Evolutionary conservation across 2,329 filamentous ascomycete genomes (phyloP), one percentile per base, ranked within the genome.

Genomic region (Xylariaceae sp.): DNA sequence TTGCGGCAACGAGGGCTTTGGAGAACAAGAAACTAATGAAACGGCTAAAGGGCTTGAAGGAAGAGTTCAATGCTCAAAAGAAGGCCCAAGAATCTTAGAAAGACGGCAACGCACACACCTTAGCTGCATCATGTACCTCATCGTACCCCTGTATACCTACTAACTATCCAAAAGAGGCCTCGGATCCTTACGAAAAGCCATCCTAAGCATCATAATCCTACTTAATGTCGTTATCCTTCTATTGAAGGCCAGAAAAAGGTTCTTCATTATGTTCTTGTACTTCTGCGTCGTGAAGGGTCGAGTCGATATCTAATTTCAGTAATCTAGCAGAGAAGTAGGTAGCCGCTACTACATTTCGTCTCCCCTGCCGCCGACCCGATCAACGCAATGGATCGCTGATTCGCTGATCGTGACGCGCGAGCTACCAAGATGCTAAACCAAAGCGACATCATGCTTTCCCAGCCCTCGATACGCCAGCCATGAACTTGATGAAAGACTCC

Each of bases 21-120:
- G 76, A 80, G 48, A 86, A 90, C 68, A 87, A 85, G 71, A 88
- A 86, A 67, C 65, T 89, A 64, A 82, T 86, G 52, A 79, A 78
- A 62, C 68, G 73, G 23, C 80, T 80, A 45, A 67, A 71, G 18
- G 74, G 76, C 18, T 81, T 80, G 68, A 85, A 81, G 72, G 71
- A 70, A 59, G 77, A 74, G 0, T 77, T 75, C 53, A 37, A 73
- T 50, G 75, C 47, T 13, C 53, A 59, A 3, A 8, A n/a, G n/a
- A 56, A 41, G 4, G 4, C 59, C 4, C 18, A 52, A 13, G 51
- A 34, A 3, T 5, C 45, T 11, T 10, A 10, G 13, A 30, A n/a
- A 10, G 48, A 54, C 30, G 39, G n/a, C 45, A 18, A 23, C 10
- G 2, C 37, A 10, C 10, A 18, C 6, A 15, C 8, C 47, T 41